A percentile compares a stretch with the other conserved stretches of the same genome.
These are phyloP conservation scores for Dactylella cylindrospora DNA, from an alignment of 2,329 filamentous ascomycete species.

Conservation along the genomic window DNA sequence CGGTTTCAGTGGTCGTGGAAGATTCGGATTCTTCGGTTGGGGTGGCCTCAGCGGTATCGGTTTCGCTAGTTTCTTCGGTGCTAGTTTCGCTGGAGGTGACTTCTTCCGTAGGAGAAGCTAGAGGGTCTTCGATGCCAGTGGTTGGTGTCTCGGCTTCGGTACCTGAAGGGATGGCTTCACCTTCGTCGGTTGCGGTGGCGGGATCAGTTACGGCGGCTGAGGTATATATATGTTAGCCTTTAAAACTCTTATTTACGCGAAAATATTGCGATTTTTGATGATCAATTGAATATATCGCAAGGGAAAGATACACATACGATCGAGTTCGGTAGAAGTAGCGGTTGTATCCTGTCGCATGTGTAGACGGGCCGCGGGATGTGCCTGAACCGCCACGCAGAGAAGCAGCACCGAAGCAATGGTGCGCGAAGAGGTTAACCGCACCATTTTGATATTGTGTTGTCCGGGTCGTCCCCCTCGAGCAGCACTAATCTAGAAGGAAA, in stretches of 20 bases:
- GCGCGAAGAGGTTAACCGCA: conserved; percentile 35
- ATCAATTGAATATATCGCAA: too few species aligned
- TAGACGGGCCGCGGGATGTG: conserved; percentile 27
- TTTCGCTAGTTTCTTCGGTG: background rate
- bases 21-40: conserved; percentile 4
- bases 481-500: conserved; percentile 3
- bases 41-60: background rate
- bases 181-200: background rate
- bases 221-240: background rate
- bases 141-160: conserved; percentile 11
- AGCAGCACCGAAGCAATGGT: conserved; percentile 39
- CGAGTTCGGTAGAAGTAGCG: conserved; percentile 16
- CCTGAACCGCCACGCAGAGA: conserved; percentile 37
- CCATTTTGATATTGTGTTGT: conserved; percentile 39
- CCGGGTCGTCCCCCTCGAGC: background rate
- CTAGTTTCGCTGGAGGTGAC: background rate
- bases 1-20: conserved; percentile 13
- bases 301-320: conserved; percentile 1
- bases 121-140: too few species aligned
- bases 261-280: too few species aligned
- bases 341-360: conserved; percentile 22
- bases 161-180: too few species aligned
- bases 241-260: background rate
- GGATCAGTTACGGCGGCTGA: conserved; percentile 13
- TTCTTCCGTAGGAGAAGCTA: background rate